phyloP scores from a whole-genome alignment of 2,329 filamentous ascomycete species.

The Pseudogymnoascus sp. region DNA sequence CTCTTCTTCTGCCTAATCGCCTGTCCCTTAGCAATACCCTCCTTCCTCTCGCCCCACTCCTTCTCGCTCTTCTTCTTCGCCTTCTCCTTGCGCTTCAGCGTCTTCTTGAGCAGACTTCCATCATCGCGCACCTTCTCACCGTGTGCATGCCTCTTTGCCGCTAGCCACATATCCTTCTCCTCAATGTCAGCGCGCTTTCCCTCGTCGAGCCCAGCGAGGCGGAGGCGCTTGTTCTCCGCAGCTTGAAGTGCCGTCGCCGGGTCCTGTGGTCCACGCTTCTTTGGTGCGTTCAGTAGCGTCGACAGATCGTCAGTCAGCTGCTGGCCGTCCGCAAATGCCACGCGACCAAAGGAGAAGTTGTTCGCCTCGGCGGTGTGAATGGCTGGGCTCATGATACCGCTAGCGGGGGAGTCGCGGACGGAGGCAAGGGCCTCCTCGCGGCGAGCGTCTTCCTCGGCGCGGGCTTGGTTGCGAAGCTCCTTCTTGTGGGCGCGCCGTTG shows the following conservation, averaged over 20 bases:
- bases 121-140: conserved; percentile 87
- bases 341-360: conserved; percentile 81
- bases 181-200: conserved; percentile 78
- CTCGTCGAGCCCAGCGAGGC: conserved; percentile 65
- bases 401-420: conserved; percentile 50
- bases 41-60: conserved; percentile 70
- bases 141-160: conserved; percentile 78
- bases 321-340: conserved; percentile 84
- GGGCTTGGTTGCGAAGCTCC: conserved; percentile 67
- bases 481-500: conserved; percentile 85
- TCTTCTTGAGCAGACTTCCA: conserved; percentile 81
- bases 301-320: conserved; percentile 64
- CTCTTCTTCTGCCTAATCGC: conserved; percentile 76
- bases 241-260: conserved; percentile 78
- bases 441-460: conserved; percentile 66
- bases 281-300: conserved; percentile 55
- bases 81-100: conserved; percentile 85
- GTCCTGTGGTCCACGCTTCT: conserved; percentile 77
- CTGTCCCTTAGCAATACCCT: conserved; percentile 66
- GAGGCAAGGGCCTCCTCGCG: conserved; percentile 53
- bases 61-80: conserved; percentile 85
- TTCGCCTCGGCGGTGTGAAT: conserved; percentile 47
- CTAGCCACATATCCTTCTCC: conserved; percentile 92
- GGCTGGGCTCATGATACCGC: conserved; percentile 46
- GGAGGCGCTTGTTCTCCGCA: conserved; percentile 77